Evolutionary conservation across 169 alveolate genomes (phyloP), one percentile per base, ranked within the genome.

Genomic region (Plasmodium sp.): DNA sequence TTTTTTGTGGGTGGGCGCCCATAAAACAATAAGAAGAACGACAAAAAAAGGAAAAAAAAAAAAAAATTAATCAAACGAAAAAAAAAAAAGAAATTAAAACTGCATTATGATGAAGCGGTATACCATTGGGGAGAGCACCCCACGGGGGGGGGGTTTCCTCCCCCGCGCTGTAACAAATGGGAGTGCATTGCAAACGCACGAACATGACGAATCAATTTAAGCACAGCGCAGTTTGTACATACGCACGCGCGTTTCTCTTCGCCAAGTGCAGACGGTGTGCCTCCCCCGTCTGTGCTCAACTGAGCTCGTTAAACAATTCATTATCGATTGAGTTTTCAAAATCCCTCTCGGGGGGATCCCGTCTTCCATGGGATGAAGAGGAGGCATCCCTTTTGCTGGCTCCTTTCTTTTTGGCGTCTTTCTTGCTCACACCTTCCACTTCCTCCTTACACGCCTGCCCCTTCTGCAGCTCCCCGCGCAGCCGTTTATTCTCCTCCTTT

Each of bases 291-390:
- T 31, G 34, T 75, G 27, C 5, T 75, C 5, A 75, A 0, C 12
- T 54, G 7, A 39, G 39, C 43, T 84, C 62, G 18, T 72, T 75
- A 33, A 90, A 90, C 27, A 90, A 22, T 58, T 90, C 94, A n/a
- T 90, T 90, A 67, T 90, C 94, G 72, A 90, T 85, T 18, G 93
- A 85, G 62, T 85, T 77, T 75, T 85, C 93, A 54, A 85, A 85
- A 10, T 75, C 81, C 34, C 22, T 34, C 54, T 79, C 82, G 16
- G 16, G 27, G 2, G 39, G 9, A 7, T 82, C 72, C 22, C 41
- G 18, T 54, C 51, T 56, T 33, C 67, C 33, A 82, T 41, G 41
- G 18, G 81, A 54, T 48, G 75, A 34, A 12, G 45, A 62, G n/a
- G 34, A 16, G 5, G 75, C 14, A 27, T 62, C 31, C 3, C 3